Base-by-base conservation (phyloP, 129 eudicot species). In the Logfia minima region DNA sequence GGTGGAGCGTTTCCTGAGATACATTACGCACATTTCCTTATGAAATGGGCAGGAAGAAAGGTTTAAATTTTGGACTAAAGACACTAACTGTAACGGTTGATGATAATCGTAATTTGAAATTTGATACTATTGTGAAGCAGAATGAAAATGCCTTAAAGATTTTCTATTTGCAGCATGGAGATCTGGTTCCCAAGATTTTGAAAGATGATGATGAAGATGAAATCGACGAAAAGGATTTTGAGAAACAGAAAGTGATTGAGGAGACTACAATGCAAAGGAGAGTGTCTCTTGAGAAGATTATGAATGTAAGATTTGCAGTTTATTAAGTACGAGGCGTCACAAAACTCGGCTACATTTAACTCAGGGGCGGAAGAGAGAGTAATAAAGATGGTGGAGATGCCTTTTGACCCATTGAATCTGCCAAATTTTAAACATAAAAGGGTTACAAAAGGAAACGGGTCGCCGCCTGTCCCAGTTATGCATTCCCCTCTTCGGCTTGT, bases 401-500 rank as follows among this genome's bases (percentile, higher is more conserved):
- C 92, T 1, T 93, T 90, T 62, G 98, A 92, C 72, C 98, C 98
- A 2, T 21, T 92, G 56, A 96, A 92, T 70, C 96, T 92, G 8
- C 94, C 96, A 0, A 92, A 88, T 88, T 90, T 92, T 28, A 92
- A 92, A 74, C 96, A 92, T 77, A 92, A 92, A 89, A 74, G 94
- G 52, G 98, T 92, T 35, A 96, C 95, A 0, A 92, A 84, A 78
- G 98, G 94, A 16, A 82, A 86, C 32, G 92, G 96, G 31, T 92
- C 96, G 0, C 96, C 98, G 59, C 98, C 98, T 14, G 96, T 90
- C 18, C 98, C 98, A 0, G 89, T 92, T 2, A 90, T 92, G 96
- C 96, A 90, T 71, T 92, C 96, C 37, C 96, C 92, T 0, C 94
- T 94, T 32, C 92, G 90, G 13, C 94, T 92, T 9, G 94, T 92